A percentile compares a stretch with the other conserved stretches of the same genome.
phyloP scores from a whole-genome alignment of 164 flowering plant genomes.

The Dillenia turbinata region DNA sequence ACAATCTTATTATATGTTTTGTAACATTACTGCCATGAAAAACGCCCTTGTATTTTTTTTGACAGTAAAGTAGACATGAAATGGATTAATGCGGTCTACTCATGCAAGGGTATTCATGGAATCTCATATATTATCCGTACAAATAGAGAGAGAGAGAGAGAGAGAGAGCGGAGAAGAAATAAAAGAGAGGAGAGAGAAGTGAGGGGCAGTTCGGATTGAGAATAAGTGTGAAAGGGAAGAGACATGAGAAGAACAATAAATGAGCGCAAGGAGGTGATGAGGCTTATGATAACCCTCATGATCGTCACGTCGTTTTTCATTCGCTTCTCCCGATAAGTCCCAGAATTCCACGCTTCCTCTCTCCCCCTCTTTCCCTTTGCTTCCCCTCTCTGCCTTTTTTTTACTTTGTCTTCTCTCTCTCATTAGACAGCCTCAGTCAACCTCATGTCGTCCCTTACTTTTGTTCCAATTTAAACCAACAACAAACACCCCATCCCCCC shows the following conservation, averaged over 20 bases:
- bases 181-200: constrained; percentile 2
- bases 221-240: constrained; percentile 74
- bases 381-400: not conserved
- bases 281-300: constrained; percentile 51
- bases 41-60: too few relatives aligned
- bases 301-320: constrained; percentile 82
- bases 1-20: not conserved
- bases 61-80: too few relatives aligned
- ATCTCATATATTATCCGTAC: too few relatives aligned
- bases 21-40: not conserved
- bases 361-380: not conserved
- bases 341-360: constrained; percentile 61
- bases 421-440: constrained; percentile 15
- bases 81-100: not conserved
- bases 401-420: constrained; percentile 1
- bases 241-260: constrained; percentile 49
- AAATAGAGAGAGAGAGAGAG: not conserved
- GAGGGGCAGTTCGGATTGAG: constrained; percentile 69
- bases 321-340: constrained; percentile 59
- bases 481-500: constrained; percentile 15
- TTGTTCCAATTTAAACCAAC: constrained; percentile 24
- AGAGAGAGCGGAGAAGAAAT: not conserved
- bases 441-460: constrained; percentile 14
- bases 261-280: constrained; percentile 33
- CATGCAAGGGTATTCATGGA: not conserved